These are phyloP conservation scores for Leishmania guyanensis DNA, from an alignment of 208 protist species.

Conservation along the genomic window DNA sequence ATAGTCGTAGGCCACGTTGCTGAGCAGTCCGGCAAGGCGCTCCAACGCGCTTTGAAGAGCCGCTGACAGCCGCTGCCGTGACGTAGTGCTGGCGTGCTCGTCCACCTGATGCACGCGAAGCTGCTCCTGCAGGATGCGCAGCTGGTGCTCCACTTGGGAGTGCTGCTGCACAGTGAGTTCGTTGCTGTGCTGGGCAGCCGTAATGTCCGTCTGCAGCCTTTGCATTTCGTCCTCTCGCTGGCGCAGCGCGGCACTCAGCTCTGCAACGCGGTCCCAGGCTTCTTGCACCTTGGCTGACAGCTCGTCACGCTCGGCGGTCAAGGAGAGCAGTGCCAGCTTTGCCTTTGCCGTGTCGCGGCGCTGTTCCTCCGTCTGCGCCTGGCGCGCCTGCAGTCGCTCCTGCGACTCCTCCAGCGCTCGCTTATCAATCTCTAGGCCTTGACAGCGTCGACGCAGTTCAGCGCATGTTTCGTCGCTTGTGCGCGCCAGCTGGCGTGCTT, in stretches of 20 bases:
- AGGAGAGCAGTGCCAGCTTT: constrained; percentile 34
- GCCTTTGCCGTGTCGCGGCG: constrained; percentile 42
- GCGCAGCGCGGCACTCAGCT: constrained; percentile 30
- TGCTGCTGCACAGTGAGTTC: constrained; percentile 32
- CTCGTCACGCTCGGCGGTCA: constrained; percentile 68
- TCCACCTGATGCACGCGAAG: background rate
- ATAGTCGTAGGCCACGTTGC: constrained; percentile 26
- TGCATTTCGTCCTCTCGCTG: constrained; percentile 29
- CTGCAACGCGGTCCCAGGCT: constrained; percentile 58
- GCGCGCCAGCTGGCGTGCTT: constrained; percentile 21
- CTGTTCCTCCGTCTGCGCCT: constrained; percentile 40
- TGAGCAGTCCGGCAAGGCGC: constrained; percentile 20
- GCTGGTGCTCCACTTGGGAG: constrained; percentile 10
- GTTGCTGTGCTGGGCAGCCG: background rate
- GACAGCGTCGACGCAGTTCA: constrained; percentile 20
- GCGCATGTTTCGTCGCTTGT: constrained; percentile 8
- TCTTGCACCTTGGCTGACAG: constrained; percentile 57
- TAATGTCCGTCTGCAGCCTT: constrained; percentile 31
- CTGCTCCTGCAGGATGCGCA: constrained; percentile 12
- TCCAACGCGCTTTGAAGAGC: constrained; percentile 13
- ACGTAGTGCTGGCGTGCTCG: background rate
- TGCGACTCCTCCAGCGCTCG: constrained; percentile 44
- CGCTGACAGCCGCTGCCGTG: constrained; percentile 10
- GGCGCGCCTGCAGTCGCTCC: constrained; percentile 31
- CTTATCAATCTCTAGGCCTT: constrained; percentile 32